These are phyloP conservation scores for Akanthomyces muscarius DNA, from an alignment of 2,329 filamentous ascomycete genomes.

Conservation along the genomic window DNA sequence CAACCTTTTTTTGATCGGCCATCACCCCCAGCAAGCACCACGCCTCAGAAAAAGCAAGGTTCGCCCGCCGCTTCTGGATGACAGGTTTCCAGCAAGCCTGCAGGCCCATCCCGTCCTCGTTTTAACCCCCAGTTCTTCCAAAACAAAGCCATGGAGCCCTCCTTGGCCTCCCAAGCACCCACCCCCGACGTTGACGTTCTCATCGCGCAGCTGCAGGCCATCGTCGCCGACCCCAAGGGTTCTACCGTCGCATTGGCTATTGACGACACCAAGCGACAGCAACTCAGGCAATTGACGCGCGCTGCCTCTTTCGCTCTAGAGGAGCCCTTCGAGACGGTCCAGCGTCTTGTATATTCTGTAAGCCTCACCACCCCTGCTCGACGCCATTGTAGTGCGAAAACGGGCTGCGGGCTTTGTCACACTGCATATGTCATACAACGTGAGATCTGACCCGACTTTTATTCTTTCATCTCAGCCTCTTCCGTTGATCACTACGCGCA, in stretches of 20 bases:
- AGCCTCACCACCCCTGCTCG: neutral
- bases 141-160: conserved; percentile 1
- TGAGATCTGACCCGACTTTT: neutral
- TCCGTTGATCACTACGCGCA: conserved; percentile 18
- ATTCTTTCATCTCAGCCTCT: conserved; percentile 7
- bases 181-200: conserved; percentile 10
- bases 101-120: neutral
- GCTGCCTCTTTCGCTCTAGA: conserved; percentile 18
- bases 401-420: neutral
- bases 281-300: conserved; percentile 17
- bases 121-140: neutral
- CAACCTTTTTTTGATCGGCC: neutral
- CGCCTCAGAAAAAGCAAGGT: neutral
- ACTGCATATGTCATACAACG: neutral
- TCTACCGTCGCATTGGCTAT: neutral
- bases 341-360: conserved; percentile 20
- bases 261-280: conserved; percentile 11
- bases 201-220: conserved; percentile 19
- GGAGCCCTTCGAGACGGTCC: conserved; percentile 22
- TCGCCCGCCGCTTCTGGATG: neutral
- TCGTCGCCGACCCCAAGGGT: conserved; percentile 11
- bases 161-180: neutral
- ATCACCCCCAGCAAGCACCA: no score
- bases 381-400: neutral
- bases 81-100: neutral